Conservation (phyloP, 129 eudicot genomes). For the Rutidosis leptorrhynchoides region DNA sequence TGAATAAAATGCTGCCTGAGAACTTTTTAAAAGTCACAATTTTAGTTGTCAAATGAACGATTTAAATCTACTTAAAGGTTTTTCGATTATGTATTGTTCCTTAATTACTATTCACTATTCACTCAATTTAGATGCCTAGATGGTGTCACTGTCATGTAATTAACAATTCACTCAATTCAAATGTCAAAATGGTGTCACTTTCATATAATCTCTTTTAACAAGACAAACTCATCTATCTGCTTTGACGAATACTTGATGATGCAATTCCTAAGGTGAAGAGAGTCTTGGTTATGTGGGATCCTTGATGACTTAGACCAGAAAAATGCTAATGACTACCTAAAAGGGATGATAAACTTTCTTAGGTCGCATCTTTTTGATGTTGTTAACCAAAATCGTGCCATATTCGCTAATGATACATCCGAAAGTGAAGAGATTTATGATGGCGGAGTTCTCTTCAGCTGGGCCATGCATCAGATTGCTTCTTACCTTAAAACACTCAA, state of each 20-base stretch:
- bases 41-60: too few relatives aligned
- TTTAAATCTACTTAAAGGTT: too few relatives aligned
- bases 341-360: slow-evolving; percentile 80
- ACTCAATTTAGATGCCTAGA: too few relatives aligned
- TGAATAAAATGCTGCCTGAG: too few relatives aligned
- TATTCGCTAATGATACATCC: slow-evolving; percentile 94
- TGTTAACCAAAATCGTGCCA: slow-evolving; percentile 96
- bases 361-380: slow-evolving; percentile 96
- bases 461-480: slow-evolving; percentile 96
- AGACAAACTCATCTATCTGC: slow-evolving; percentile 8
- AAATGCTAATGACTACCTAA: slow-evolving; percentile 92
- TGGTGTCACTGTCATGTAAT: too few relatives aligned
- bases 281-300: slow-evolving; percentile 92
- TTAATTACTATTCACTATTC: too few relatives aligned
- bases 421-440: slow-evolving; percentile 97
- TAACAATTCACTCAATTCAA: background rate
- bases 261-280: slow-evolving; percentile 96
- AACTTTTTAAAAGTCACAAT: too few relatives aligned
- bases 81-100: too few relatives aligned
- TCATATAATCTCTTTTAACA: slow-evolving; percentile 1
- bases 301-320: slow-evolving; percentile 98
- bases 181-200: background rate
- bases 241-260: slow-evolving; percentile 19
- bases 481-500: slow-evolving; percentile 81
- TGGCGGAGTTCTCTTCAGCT: slow-evolving; percentile 97